Base-by-base conservation (phyloP, 768 basidiomycete species). In the Imleria badia region DNA sequence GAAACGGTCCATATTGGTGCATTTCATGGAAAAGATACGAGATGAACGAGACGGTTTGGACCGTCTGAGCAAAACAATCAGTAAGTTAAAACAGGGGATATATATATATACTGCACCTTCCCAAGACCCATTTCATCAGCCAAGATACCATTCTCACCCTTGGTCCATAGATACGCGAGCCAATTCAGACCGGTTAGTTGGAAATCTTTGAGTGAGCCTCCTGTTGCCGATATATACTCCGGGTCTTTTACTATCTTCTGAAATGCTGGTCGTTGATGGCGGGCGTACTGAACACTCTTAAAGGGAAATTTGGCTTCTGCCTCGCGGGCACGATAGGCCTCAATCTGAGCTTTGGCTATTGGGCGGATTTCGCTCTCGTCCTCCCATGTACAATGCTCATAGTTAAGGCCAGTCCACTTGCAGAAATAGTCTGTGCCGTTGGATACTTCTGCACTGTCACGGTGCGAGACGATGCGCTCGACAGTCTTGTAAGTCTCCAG, bases 91-190 rank as follows among this genome's bases (percentile, higher is more conserved):
- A 6, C 0, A 34, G 45, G 55, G n/a, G 17, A 30, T 35, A 17
- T n/a, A 44, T 17, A 52, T 29, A 11, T 31, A 26, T 26, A 19
- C 62, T 49, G 57, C 43, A 89, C 82, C 84, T 99, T 99, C 50
- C 97, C 97, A 23, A 99, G 87, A 69, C 97, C 97, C 97, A 98
- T 99, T 80, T 99, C 97, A 66, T 99, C 97, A 1, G 97, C 97
- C 34, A 99, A 76, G 55, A 99, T 97, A 19, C 97, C 97, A 67
- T 98, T 98, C 63, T 96, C 89, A 10, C 91, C 91, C 62, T 92
- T 85, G 60, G 82, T 86, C 97, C 97, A 98, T 15, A 95, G 76
- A 72, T 96, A 98, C 5, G 92, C 89, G n/a, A 99, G 80, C 97
- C 97, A 99, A 68, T 99, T 99, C 59, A 99, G 79, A 22, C 97